Evolutionary conservation across 257 asterid genomes (phyloP), one percentile per base, ranked within the genome.

Genomic region (Nicotiana otophora): DNA sequence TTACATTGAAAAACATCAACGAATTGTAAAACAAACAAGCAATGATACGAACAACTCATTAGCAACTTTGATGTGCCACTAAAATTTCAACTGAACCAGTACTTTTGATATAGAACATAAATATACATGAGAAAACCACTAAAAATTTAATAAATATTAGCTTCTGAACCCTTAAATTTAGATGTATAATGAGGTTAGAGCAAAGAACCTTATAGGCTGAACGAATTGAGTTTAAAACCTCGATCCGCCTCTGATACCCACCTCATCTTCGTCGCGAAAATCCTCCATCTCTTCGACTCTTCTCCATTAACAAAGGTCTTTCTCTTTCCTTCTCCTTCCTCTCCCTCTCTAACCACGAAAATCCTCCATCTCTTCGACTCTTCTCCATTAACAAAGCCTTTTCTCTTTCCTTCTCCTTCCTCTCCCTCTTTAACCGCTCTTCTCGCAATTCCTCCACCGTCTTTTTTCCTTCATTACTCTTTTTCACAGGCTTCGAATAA

Each of bases 391-490:
- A 30, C 92, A 96, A 86, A 63, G 97, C 97, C 83, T 91, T 87
- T 48, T 89, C 98, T 84, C 98, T 91, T 85, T 91, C 95, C 80
- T 90, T 94, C 87, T 96, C 99, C 28, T 53, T 81, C 82, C 61
- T 91, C 86, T 90, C 99, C 81, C 99, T 93, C 88, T 87, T 86
- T 89, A 96, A 77, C 84, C 98, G 88, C 88, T 96, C 98, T 86
- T 92, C 91, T 84, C 99, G 93, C 91, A 96, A 85, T 88, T 93
- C 98, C 92, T 91, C 92, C 92, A 96, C 81, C 39, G 86, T 93
- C 91, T 94, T 96, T 91, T 93, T 93, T 80, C 90, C 93, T 82
- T 89, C 93, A 64, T 82, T 83, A 69, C 87, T 91, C 54, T 77
- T 87, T 81, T 85, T 86, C 81, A 85, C 70, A 14, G 78, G 67